These are phyloP conservation scores for Tulasnella sp. DNA, from an alignment of 768 basidiomycete species.

Conservation along the genomic window DNA sequence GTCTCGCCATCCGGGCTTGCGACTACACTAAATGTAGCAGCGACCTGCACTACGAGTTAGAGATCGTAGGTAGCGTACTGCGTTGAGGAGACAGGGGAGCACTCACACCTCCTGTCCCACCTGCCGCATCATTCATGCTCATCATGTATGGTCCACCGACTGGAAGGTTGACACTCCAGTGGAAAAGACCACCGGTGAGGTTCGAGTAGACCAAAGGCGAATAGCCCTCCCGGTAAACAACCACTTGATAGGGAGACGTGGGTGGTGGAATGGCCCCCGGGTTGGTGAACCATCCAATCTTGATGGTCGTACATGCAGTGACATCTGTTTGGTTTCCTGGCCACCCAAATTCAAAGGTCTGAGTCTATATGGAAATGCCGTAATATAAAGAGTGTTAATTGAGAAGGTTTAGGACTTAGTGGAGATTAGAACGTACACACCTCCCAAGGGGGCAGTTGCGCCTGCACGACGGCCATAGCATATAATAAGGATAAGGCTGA, in stretches of 20 bases:
- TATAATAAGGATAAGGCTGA: no score
- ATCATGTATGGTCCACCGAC: not conserved
- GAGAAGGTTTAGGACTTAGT: no score
- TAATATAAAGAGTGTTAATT: no score
- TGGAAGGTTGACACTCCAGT: not conserved
- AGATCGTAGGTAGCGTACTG: no score
- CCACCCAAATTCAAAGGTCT: not conserved
- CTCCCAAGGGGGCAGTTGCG: no score
- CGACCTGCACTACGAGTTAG: not conserved
- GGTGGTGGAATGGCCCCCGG: not conserved
- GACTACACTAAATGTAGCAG: not conserved
- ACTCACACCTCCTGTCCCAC: not conserved
- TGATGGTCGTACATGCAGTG: not conserved
- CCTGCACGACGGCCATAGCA: no score
- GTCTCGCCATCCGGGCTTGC: not conserved
- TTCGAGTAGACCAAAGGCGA: not conserved
- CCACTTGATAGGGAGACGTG: not conserved
- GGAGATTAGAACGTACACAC: no score
- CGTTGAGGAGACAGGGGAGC: no score
- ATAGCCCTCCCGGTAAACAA: not conserved
- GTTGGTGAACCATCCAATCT: not conserved
- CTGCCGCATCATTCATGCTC: not conserved
- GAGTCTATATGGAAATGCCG: no score
- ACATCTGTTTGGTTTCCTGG: no score
- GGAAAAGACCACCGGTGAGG: not conserved